Percentiles rank a stretch among this genome's conserved stretches.
Evolutionary conservation across 2,329 filamentous ascomycete genomes (phyloP).

Genomic region (Neospermospora avenae): DNA sequence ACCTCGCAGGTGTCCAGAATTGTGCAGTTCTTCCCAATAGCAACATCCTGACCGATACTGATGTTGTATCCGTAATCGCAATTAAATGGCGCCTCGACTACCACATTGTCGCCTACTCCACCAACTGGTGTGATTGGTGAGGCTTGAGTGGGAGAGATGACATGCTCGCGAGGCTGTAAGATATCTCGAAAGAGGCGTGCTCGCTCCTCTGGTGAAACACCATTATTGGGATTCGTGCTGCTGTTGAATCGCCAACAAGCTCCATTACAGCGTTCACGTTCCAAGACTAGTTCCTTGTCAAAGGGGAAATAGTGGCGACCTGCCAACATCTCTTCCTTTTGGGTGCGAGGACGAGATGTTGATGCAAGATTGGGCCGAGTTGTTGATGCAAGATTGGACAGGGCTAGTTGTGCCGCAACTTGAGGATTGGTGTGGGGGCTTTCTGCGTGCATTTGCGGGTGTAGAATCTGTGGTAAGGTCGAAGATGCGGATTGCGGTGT

Average conservation of each 20-base stretch:
- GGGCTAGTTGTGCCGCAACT: conserved; percentile 33
- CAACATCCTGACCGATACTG: conserved; percentile 77
- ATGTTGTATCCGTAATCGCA: conserved; percentile 98
- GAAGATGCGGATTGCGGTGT: conserved; percentile 43
- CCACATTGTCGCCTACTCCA: conserved; percentile 68
- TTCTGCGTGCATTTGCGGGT: conserved; percentile 31
- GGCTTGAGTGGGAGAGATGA: conserved; percentile 53
- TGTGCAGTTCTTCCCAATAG: conserved; percentile 78
- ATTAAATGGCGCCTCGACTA: conserved; percentile 83
- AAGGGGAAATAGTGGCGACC: conserved; percentile 78
- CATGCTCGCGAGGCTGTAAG: conserved; percentile 57
- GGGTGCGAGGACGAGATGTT: conserved; percentile 46
- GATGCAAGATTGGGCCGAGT: conserved; percentile 32
- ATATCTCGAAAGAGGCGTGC: conserved; percentile 70
- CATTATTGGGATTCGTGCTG: conserved; percentile 69
- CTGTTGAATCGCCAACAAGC: conserved; percentile 87
- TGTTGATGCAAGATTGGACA: conserved; percentile 33
- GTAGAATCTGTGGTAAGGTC: conserved; percentile 51
- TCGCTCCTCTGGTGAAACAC: conserved; percentile 66
- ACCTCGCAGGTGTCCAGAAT: conserved; percentile 86
- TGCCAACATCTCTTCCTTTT: conserved; percentile 87
- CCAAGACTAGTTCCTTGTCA: conserved; percentile 71
- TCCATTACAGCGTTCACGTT: conserved; percentile 79
- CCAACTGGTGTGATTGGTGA: conserved; percentile 53
- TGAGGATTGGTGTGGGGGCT: conserved; percentile 33